phyloP scores from a whole-genome alignment of 805 yeast species.

The Brettanomyces anomalus region DNA sequence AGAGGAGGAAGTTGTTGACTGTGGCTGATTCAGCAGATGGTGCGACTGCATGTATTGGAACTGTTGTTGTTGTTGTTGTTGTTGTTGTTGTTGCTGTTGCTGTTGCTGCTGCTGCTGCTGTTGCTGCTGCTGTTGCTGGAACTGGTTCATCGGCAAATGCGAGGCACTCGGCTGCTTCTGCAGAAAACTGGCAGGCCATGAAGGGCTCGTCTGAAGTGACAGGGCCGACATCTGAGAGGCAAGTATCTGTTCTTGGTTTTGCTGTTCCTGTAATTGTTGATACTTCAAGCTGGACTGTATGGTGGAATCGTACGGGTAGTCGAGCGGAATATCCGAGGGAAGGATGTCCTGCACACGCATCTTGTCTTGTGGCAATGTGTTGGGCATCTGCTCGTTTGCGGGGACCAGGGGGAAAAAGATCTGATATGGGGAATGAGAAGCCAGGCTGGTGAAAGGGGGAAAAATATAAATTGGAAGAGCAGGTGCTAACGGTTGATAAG shows the following conservation, averaged over 20 bases:
- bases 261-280: too few relatives aligned
- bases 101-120: slow-evolving; percentile 5
- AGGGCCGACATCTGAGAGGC: too few relatives aligned
- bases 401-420: too few relatives aligned
- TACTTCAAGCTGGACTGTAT: background rate
- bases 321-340: too few relatives aligned
- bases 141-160: background rate
- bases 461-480: too few relatives aligned
- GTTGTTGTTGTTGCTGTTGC: slow-evolving; percentile 8
- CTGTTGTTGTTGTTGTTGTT: slow-evolving; percentile 6
- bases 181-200: background rate
- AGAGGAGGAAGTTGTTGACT: slow-evolving; percentile 4
- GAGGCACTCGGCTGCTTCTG: background rate
- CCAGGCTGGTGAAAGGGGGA: too few relatives aligned
- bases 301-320: background rate
- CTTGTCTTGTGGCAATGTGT: too few relatives aligned
- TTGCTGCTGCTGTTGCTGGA: background rate
- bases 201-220: background rate
- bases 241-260: too few relatives aligned
- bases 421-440: too few relatives aligned
- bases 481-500: too few relatives aligned
- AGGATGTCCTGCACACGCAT: too few relatives aligned
- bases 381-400: too few relatives aligned
- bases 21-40: slow-evolving; percentile 6
- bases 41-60: slow-evolving; percentile 7